Conservation (phyloP, 2,329 filamentous ascomycete genomes). For the Aspergillus sergii region DNA sequence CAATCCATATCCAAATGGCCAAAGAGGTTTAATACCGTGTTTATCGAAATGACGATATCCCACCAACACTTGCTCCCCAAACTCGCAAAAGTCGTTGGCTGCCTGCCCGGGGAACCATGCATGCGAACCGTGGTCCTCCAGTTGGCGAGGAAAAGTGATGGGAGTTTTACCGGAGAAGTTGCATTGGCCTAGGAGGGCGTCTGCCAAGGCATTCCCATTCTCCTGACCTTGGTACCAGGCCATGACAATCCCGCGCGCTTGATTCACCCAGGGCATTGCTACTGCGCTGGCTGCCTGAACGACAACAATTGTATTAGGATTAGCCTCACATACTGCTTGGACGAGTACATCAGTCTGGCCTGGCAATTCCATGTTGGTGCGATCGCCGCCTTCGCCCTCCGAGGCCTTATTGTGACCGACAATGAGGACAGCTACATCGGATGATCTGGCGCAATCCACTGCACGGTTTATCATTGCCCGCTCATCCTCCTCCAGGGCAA, state of each 20-base stretch:
- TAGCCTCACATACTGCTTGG: constrained; percentile 11
- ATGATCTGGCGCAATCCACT: constrained; percentile 4
- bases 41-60: constrained; percentile 75
- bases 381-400: constrained; percentile 18
- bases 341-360: constrained; percentile 12
- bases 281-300: constrained; percentile 12
- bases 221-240: constrained; percentile 73
- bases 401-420: constrained; percentile 15
- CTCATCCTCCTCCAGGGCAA: not conserved
- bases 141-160: constrained; percentile 60
- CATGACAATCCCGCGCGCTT: constrained; percentile 68
- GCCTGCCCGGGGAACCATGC: constrained; percentile 71
- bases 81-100: constrained; percentile 63
- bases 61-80: constrained; percentile 73
- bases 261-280: constrained; percentile 63
- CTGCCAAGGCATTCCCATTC: constrained; percentile 67
- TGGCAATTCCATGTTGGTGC: constrained; percentile 14
- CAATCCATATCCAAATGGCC: constrained; percentile 73
- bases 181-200: constrained; percentile 64
- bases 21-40: constrained; percentile 60
- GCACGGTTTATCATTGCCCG: constrained; percentile 3
- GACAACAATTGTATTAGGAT: constrained; percentile 15
- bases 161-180: constrained; percentile 72
- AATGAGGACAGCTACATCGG: constrained; percentile 14
- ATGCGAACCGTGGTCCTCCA: constrained; percentile 70